Conservation (phyloP, 345 rosid species). For the Citrus sp. region DNA sequence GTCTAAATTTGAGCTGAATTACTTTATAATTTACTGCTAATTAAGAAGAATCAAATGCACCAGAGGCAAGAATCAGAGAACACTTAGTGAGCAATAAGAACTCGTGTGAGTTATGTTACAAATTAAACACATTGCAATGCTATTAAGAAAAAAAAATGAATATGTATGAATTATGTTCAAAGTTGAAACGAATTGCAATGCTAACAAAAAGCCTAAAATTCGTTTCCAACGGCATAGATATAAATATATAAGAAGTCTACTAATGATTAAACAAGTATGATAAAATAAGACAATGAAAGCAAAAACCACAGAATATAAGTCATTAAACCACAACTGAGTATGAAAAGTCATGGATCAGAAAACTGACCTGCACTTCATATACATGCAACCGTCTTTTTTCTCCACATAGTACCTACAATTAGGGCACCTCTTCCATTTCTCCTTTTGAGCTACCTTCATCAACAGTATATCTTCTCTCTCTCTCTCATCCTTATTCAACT, state of each 20-base stretch:
- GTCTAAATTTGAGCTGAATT: neutral
- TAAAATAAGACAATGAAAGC: neutral
- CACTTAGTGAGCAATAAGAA: neutral
- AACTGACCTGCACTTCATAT: conserved; percentile 41
- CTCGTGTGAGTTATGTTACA: neutral
- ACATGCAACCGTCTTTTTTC: conserved; percentile 37
- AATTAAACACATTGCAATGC: neutral
- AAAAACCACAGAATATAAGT: neutral
- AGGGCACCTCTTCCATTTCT: conserved; percentile 47
- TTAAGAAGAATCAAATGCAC: neutral
- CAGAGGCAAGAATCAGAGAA: neutral
- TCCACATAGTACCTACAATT: conserved; percentile 41
- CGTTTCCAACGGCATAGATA: neutral
- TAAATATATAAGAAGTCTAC: neutral
- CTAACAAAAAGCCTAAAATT: neutral
- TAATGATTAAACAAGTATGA: neutral
- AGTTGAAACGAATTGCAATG: neutral
- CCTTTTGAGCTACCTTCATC: conserved; percentile 31
- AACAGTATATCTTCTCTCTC: conserved; percentile 41
- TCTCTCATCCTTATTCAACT: conserved; percentile 35
- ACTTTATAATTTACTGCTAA: neutral
- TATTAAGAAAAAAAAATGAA: neutral
- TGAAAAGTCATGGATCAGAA: neutral
- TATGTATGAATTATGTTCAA: neutral
- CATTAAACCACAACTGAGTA: neutral